Percentiles rank a stretch among this genome's conserved stretches.
These are phyloP conservation scores for Syzygium malaccense DNA, from an alignment of 441 rosid genomes.

Conservation along the genomic window DNA sequence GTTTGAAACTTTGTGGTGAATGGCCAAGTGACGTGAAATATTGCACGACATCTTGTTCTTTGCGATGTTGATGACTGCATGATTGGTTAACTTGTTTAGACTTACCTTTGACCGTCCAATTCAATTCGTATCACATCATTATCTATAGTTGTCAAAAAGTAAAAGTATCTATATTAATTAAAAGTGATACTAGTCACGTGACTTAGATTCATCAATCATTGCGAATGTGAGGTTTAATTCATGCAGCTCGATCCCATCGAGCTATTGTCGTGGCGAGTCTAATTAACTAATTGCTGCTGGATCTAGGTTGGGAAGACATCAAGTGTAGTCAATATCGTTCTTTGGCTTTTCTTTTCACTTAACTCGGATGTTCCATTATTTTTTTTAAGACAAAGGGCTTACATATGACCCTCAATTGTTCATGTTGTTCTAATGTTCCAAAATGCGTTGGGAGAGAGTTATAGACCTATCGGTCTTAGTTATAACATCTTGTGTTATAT, in stretches of 20 bases:
- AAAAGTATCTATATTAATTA: neutral
- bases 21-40: no score
- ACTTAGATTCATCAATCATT: neutral
- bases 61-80: neutral
- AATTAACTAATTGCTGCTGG: neutral
- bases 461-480: accelerated
- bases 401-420: neutral
- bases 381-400: neutral
- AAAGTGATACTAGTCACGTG: neutral
- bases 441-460: neutral
- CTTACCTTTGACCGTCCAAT: neutral
- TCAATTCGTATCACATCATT: neutral
- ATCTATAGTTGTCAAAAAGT: neutral
- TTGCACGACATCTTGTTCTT: neutral
- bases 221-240: neutral
- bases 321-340: neutral
- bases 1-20: no score
- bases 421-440: neutral
- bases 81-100: neutral
- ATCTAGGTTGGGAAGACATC: neutral
- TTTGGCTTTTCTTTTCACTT: neutral
- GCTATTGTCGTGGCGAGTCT: neutral
- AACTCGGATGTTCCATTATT: neutral
- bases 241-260: neutral
- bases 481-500: neutral